These are phyloP conservation scores for Globisporangium takayamanum DNA, from an alignment of 352 stramenopile species.

Conservation along the genomic window DNA sequence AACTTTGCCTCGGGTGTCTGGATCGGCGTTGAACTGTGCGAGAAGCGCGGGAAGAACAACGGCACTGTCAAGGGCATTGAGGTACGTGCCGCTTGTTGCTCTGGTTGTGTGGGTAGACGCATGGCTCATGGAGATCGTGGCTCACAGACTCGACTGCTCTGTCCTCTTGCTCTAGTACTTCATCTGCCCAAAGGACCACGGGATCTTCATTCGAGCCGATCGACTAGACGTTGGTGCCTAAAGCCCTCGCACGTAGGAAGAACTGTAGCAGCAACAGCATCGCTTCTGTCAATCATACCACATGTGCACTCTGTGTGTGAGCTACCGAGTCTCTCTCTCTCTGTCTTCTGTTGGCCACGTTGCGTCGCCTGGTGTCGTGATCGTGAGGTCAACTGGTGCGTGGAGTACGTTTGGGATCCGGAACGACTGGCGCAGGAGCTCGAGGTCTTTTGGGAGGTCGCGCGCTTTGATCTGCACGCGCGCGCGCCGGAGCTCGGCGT, in stretches of 20 bases:
- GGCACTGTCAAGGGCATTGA: constrained; percentile 45
- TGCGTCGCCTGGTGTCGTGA: no score
- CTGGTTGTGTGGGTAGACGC: background rate
- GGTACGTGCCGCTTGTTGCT: constrained; percentile 3
- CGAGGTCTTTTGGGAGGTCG: constrained; percentile 30
- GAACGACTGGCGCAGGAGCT: constrained; percentile 21
- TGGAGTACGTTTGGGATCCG: constrained; percentile 8
- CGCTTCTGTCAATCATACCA: background rate
- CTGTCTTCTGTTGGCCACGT: background rate
- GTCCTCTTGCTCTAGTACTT: constrained; percentile 40
- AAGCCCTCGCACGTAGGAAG: background rate
- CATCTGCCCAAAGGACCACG: constrained; percentile 38
- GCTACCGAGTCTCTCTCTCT: background rate
- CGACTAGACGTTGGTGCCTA: constrained; percentile 32
- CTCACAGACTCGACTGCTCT: background rate
- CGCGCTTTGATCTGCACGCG: constrained; percentile 40
- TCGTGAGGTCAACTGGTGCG: background rate
- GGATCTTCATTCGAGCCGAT: constrained; percentile 67
- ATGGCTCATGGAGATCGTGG: no score
- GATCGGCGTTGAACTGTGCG: constrained; percentile 64
- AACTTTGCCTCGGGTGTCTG: constrained; percentile 57
- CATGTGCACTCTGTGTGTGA: background rate
- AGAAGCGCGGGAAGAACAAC: constrained; percentile 60
- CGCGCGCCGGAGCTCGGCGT: constrained; percentile 35
- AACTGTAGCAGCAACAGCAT: background rate